Evolutionary conservation across 495 filamentous ascomycete genomes (phyloP), one percentile per base, ranked within the genome.

Genomic region (Aspergillus bertholletiae): DNA sequence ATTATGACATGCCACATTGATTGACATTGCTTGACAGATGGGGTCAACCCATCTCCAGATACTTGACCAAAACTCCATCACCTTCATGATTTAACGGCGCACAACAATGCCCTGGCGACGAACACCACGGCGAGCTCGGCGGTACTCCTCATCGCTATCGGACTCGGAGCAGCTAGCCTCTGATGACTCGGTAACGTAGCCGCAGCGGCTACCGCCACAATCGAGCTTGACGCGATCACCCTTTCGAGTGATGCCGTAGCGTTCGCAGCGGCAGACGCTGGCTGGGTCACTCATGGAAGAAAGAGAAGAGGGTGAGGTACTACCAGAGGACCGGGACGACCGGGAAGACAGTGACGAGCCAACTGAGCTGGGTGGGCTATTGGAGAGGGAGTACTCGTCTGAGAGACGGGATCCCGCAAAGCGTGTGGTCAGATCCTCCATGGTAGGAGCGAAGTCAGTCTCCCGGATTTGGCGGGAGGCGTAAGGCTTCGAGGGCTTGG

Each of bases 181-280:
- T 2, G 79, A 82, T n/a, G 71, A 74, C 61, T 78, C 75, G 60
- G 85, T 81, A 55, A 80, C 79, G 75, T 88, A 92, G 54, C 88
- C 88, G 70, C 92, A 96, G 66, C 90, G 85, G 55, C 82, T 75
- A 56, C 92, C 92, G 41, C 90, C 90, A 62, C 92, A 96, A 81
- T 96, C 92, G 57, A 96, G 84, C 82, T 91, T 94, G 82, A 96
- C 87, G 53, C 90, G 83, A 67, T 92, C 87, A 56, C 92, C 92
- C 75, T 85, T 84, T 74, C 91, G 88, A 54, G 92, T 97, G 79
- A 97, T 95, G 52, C 92, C 92, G 77, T 94, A 97, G 77, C 92
- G 90, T 63, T 97, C 89, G 73, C 92, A 96, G 55, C 83, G 87
- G 81, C 92, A 97, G 53, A 74, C 66, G 35, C 78, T 75, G 70